These are phyloP conservation scores for Phytopythium ostracodes DNA, from an alignment of 352 stramenopile species.

Conservation along the genomic window DNA sequence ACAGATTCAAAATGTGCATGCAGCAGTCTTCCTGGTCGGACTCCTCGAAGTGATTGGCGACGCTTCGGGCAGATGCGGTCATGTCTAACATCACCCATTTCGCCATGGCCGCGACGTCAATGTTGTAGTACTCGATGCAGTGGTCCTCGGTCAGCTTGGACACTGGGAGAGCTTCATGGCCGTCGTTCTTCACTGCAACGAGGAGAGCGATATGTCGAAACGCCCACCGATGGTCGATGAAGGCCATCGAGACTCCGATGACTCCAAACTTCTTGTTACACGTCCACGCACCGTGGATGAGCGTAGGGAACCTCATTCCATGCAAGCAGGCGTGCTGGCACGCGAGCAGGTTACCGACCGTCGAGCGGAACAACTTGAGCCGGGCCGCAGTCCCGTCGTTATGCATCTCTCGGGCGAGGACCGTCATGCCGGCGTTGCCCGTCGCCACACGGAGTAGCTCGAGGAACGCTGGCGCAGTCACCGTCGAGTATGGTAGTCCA, in stretches of 20 bases:
- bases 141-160: not conserved
- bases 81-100: not conserved
- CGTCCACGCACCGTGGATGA: not conserved
- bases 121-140: not conserved
- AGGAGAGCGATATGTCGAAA: constrained; percentile 4
- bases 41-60: constrained; percentile 10
- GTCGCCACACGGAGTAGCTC: no score
- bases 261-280: not conserved
- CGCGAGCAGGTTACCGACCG: not conserved
- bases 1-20: constrained; percentile 12
- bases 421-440: no score
- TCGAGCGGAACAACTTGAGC: not conserved
- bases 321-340: not conserved
- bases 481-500: not conserved
- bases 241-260: not conserved
- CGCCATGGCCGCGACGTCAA: not conserved
- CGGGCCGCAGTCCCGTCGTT: constrained; percentile 1
- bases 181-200: not conserved
- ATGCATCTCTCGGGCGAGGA: not conserved
- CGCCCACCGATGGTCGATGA: constrained; percentile 4
- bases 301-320: not conserved
- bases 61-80: constrained; percentile 1
- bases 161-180: not conserved
- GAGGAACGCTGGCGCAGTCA: not conserved
- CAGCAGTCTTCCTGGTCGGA: constrained; percentile 7